phyloP scores from a whole-genome alignment of 2,329 filamentous ascomycete species.

The Fusarium tupiense region DNA sequence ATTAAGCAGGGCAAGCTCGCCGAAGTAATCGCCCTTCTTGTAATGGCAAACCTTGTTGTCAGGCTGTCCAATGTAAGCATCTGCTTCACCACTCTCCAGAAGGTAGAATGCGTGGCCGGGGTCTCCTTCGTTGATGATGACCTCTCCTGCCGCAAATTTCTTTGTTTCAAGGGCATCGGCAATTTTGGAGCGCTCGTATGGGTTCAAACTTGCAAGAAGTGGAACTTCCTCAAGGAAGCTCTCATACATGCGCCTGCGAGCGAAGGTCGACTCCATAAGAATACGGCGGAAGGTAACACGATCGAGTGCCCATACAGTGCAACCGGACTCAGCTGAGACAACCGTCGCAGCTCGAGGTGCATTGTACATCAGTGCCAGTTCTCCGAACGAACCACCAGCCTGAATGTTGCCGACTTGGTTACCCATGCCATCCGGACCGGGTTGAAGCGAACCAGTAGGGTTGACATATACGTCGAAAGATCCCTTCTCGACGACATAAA shows the following conservation, averaged over 20 bases:
- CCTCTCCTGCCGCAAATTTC: slow-evolving; percentile 81
- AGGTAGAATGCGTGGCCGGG: slow-evolving; percentile 92
- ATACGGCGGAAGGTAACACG: slow-evolving; percentile 97
- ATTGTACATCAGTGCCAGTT: slow-evolving; percentile 98
- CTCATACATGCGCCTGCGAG: slow-evolving; percentile 95
- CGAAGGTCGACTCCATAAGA: slow-evolving; percentile 97
- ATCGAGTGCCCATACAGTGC: slow-evolving; percentile 92
- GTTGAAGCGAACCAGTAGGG: slow-evolving; percentile 76
- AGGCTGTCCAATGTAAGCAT: slow-evolving; percentile 82
- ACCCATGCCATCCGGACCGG: slow-evolving; percentile 84
- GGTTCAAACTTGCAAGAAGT: slow-evolving; percentile 81
- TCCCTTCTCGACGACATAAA: slow-evolving; percentile 95
- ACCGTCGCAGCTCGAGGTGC: slow-evolving; percentile 95
- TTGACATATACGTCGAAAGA: slow-evolving; percentile 94
- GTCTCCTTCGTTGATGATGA: slow-evolving; percentile 92
- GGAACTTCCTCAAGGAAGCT: slow-evolving; percentile 95
- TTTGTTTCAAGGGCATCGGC: slow-evolving; percentile 93
- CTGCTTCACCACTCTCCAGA: slow-evolving; percentile 85
- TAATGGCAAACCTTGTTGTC: slow-evolving; percentile 81
- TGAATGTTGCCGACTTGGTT: slow-evolving; percentile 83
- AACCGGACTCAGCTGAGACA: slow-evolving; percentile 79
- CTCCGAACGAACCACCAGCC: slow-evolving; percentile 92
- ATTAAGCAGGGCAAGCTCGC: slow-evolving; percentile 91
- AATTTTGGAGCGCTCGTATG: slow-evolving; percentile 97
- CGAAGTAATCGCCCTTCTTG: slow-evolving; percentile 94